Percentiles rank a stretch among this genome's conserved stretches.
Evolutionary conservation across 805 yeast species (phyloP).

Genomic region (Kluyveromyces lactis): DNA sequence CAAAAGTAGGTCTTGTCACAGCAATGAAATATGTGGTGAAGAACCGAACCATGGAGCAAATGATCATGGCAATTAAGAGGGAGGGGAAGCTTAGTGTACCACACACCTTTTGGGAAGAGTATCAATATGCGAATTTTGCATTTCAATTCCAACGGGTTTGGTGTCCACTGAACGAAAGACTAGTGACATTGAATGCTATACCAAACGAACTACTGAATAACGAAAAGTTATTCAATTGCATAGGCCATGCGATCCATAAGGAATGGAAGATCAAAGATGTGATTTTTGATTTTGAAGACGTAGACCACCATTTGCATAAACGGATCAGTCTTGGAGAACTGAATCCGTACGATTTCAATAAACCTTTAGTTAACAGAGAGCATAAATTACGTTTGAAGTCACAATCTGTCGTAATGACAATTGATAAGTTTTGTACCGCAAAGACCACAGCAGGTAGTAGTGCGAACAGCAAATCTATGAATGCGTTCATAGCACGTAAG

Average conservation of each 20-base stretch:
- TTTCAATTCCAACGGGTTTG: slow-evolving; percentile 82
- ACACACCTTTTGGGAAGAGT: slow-evolving; percentile 48
- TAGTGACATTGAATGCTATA: slow-evolving; percentile 54
- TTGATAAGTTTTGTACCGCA: slow-evolving; percentile 18
- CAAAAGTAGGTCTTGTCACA: slow-evolving; percentile 70
- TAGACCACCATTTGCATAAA: slow-evolving; percentile 41
- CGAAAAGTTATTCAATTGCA: slow-evolving; percentile 30
- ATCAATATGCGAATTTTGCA: slow-evolving; percentile 61
- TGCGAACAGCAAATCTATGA: not conserved
- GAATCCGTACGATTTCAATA: slow-evolving; percentile 43
- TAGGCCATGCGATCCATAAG: slow-evolving; percentile 30
- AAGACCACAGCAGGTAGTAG: not conserved
- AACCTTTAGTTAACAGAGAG: slow-evolving; percentile 29
- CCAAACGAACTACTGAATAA: slow-evolving; percentile 32
- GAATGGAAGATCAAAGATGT: slow-evolving; percentile 11
- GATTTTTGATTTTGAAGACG: slow-evolving; percentile 24
- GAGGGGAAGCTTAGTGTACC: slow-evolving; percentile 57
- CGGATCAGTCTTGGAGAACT: slow-evolving; percentile 56
- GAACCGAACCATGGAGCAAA: slow-evolving; percentile 43
- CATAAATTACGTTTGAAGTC: slow-evolving; percentile 21
- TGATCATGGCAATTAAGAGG: slow-evolving; percentile 46
- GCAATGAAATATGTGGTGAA: slow-evolving; percentile 56
- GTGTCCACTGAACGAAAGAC: slow-evolving; percentile 43
- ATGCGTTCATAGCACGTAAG: slow-evolving; percentile 7
- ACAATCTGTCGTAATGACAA: slow-evolving; percentile 6